Conservation (phyloP, 345 rosid genomes). For the Eutrema yunnanense region DNA sequence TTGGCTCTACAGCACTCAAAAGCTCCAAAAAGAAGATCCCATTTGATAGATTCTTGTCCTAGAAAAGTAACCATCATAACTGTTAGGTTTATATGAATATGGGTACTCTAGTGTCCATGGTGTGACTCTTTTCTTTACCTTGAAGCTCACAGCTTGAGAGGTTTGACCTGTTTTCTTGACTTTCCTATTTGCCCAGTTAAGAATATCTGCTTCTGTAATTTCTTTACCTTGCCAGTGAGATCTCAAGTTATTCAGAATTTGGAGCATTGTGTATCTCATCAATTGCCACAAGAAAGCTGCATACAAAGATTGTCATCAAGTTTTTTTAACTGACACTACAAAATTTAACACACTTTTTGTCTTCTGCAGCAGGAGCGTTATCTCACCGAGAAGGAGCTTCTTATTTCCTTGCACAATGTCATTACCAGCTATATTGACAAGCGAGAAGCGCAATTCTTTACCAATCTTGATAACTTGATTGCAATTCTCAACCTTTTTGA, state of each 20-base stretch:
- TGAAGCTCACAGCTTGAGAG: constrained; percentile 72
- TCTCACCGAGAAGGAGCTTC: constrained; percentile 68
- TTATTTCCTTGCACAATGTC: constrained; percentile 91
- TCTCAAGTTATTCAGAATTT: constrained; percentile 71
- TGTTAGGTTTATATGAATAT: neutral
- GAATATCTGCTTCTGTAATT: constrained; percentile 74
- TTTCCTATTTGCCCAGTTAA: constrained; percentile 77
- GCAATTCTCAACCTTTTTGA: constrained; percentile 86
- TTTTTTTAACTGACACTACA: neutral
- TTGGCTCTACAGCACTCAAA: constrained; percentile 70
- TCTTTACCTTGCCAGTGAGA: constrained; percentile 74
- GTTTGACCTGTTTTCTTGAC: constrained; percentile 61
- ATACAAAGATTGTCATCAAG: neutral
- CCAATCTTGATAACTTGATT: constrained; percentile 79
- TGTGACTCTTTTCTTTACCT: constrained; percentile 40
- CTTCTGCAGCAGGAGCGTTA: neutral
- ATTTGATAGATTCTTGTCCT: constrained; percentile 73
- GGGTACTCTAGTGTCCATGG: neutral
- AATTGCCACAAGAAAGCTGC: constrained; percentile 64
- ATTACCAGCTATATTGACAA: constrained; percentile 84
- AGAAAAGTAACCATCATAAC: neutral
- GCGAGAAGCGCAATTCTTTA: constrained; percentile 65
- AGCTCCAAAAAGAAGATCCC: constrained; percentile 86
- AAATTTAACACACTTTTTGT: neutral
- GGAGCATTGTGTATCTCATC: constrained; percentile 86